These are phyloP conservation scores for Herpotrichia juniperi DNA, from an alignment of 2,329 filamentous ascomycete species.

Conservation along the genomic window DNA sequence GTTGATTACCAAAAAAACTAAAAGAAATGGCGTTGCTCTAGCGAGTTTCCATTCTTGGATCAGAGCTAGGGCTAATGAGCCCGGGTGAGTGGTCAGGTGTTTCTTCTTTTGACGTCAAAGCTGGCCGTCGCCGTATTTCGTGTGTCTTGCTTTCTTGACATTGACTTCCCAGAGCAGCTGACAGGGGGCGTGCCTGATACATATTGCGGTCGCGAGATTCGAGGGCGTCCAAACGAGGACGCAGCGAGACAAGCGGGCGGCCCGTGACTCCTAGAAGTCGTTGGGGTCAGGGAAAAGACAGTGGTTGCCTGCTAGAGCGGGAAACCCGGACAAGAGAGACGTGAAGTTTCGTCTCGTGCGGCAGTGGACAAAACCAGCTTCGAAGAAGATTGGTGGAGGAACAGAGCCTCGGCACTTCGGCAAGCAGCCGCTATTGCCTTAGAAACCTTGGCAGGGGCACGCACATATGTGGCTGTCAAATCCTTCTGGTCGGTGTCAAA, in stretches of 20 bases:
- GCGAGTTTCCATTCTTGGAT: background rate
- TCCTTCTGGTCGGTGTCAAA: background rate
- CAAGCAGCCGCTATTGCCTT: background rate
- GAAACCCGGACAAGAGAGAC: background rate
- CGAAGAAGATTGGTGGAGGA: background rate
- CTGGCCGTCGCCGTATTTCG: background rate
- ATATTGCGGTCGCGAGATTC: no score
- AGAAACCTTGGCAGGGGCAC: slow-evolving; percentile 1
- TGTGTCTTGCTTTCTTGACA: no score
- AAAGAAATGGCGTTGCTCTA: background rate
- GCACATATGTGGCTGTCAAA: background rate
- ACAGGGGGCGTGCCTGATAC: no score
- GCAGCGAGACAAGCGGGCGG: background rate
- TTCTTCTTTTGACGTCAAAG: background rate
- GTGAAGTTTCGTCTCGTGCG: background rate
- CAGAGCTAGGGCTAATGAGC: background rate
- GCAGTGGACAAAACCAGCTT: background rate
- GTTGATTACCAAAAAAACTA: background rate
- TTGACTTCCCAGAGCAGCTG: no score
- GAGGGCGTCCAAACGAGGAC: background rate
- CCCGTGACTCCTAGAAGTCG: background rate
- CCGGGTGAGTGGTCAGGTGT: background rate
- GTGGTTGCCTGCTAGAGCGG: background rate
- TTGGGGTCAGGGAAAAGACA: background rate
- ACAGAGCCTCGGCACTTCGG: background rate